These are phyloP conservation scores for Elaeis oleifera DNA, from an alignment of 202 grass and related monocot species.

Conservation along the genomic window DNA sequence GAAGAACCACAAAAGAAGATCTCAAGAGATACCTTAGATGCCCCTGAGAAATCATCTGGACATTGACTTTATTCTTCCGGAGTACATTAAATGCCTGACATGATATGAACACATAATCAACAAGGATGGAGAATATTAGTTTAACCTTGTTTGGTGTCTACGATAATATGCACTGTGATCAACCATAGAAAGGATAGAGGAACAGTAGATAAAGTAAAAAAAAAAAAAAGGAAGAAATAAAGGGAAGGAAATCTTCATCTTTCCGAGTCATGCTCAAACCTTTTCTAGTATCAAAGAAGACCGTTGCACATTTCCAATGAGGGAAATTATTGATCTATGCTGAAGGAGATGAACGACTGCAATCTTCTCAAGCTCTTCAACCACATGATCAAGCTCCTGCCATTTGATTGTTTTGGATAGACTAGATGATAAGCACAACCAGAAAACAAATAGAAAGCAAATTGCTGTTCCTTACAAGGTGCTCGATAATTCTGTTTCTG, in stretches of 20 bases:
- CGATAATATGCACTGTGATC: too few species aligned
- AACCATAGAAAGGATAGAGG: not conserved
- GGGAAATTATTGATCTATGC: conserved; percentile 80
- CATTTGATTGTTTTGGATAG: too few species aligned
- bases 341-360: conserved; percentile 83
- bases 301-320: conserved; percentile 84
- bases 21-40: conserved; percentile 56
- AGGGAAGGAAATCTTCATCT: not conserved
- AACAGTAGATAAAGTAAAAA: not conserved
- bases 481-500: too few species aligned
- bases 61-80: conserved; percentile 65
- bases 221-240: conserved; percentile 3
- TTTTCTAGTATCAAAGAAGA: conserved; percentile 95
- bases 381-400: conserved; percentile 82
- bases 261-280: conserved; percentile 26
- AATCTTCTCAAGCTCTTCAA: conserved; percentile 91
- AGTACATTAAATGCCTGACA: conserved; percentile 77
- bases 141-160: too few species aligned
- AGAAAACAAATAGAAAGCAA: too few species aligned
- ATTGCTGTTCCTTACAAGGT: too few species aligned
- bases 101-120: not conserved
- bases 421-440: too few species aligned
- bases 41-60: conserved; percentile 99
- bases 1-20: not conserved
- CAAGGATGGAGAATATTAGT: too few species aligned